Conservation (phyloP, 192 early-diverging fungal genomes). For the Backusella westeae region DNA sequence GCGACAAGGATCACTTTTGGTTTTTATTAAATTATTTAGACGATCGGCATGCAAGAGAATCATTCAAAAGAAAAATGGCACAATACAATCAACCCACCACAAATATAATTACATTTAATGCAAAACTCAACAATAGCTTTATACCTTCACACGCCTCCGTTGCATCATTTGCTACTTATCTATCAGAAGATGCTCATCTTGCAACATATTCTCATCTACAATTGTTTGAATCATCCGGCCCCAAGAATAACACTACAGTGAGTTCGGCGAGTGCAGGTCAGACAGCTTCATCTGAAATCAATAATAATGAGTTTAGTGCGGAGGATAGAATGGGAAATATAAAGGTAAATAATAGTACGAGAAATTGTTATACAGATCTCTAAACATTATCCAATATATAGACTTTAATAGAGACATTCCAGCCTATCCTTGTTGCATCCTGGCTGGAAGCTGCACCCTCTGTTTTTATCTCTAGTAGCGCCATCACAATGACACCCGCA, state of each 20-base stretch:
- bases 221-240: conserved; percentile 32
- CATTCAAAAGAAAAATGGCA: conserved; percentile 28
- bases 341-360: conserved; percentile 18
- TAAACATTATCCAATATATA: background rate
- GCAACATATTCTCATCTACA: conserved; percentile 24
- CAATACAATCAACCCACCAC: background rate
- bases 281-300: background rate
- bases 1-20: conserved; percentile 47
- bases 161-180: conserved; percentile 21
- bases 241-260: background rate
- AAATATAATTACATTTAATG: conserved; percentile 15
- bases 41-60: conserved; percentile 39
- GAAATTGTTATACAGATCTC: background rate
- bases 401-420: conserved; percentile 46
- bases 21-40: conserved; percentile 48
- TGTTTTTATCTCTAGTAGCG: conserved; percentile 54
- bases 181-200: conserved; percentile 9
- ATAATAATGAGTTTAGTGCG: conserved; percentile 20
- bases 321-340: conserved; percentile 25
- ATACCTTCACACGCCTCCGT: conserved; percentile 15
- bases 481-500: conserved; percentile 49
- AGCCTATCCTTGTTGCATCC: conserved; percentile 69
- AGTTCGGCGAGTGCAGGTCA: background rate
- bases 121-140: conserved; percentile 7
- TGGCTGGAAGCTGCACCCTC: conserved; percentile 78